Base-by-base conservation (phyloP, 257 asterid genomes). In the Solanum bulbocastanum region DNA sequence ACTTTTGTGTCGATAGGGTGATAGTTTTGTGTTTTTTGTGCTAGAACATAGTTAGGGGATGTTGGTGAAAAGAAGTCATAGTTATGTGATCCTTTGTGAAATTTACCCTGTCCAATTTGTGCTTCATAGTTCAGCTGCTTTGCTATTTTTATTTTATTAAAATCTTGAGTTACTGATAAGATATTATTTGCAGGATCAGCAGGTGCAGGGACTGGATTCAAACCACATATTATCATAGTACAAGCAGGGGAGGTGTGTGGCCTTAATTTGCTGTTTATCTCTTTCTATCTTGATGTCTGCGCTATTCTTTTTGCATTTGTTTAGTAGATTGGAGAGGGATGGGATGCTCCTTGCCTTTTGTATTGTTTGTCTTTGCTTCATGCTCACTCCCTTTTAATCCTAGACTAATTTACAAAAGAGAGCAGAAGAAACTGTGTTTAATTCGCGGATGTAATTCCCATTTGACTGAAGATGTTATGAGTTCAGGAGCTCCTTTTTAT, bases 201-300 rank as follows among this genome's bases (percentile, higher is more conserved):
- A 82, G 84, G 87, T 42, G 84, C 88, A 22, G 84, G 88, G 39
- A 72, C 11, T 83, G 84, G 87, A 83, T 87, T 87, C 22, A 82
- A 68, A 83, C 84, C 87, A 22, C 89, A 87, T 35, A 87, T 87
- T 83, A 39, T 87, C 84, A 83, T 87, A 33, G 35, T 83, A 35
- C 72, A 83, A 42, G 89, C 89, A 23, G 89, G 89, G n/a, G 89
- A 87, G 89, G 89, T 87, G 87, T 87, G 32, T 36, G 37, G 25
- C 36, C 84, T 87, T 82, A 36, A 23, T 83, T 58, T 49, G 16
- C 66, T 49, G 69, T 82, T 49, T 49, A 18, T 58, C 86, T 87
- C 23, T 65, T 35, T 58, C 10, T 60, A 46, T 37, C 4, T 87
- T 6, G 10, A 20, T 49, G 85, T 10, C 35, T 81, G 44, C 62